Evolutionary conservation across 345 rosid species (phyloP).

Genomic region (Barbarea vulgaris): DNA sequence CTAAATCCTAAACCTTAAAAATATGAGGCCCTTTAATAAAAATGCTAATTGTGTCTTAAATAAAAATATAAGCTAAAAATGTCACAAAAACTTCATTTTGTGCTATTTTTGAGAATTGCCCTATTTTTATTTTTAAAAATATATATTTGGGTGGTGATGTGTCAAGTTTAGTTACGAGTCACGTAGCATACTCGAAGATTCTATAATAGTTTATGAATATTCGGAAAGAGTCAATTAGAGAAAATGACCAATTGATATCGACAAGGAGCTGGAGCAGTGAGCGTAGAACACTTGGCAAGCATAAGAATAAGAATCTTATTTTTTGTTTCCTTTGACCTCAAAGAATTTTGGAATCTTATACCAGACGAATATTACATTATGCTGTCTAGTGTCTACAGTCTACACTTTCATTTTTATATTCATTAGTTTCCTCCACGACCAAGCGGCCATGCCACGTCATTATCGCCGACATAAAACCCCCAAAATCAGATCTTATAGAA

Average conservation of each 20-base stretch:
- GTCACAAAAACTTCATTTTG: no score
- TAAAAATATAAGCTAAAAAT: no score
- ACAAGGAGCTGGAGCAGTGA: background rate
- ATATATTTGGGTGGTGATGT: no score
- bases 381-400: no score
- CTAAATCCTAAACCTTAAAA: no score
- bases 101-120: no score
- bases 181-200: constrained; percentile 5
- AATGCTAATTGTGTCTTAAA: no score
- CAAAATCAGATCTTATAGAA: background rate
- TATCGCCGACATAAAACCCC: background rate
- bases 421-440: background rate
- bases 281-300: constrained; percentile 13
- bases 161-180: background rate
- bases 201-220: background rate
- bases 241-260: background rate
- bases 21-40: no score
- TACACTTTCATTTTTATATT: background rate
- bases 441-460: background rate
- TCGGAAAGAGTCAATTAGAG: background rate
- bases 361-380: constrained; percentile 7
- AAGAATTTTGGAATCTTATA: background rate
- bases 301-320: background rate
- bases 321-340: background rate
- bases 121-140: no score